Evolutionary conservation across 1,284 basidiomycete genomes (phyloP).

Genomic region (Inonotus obliquus): DNA sequence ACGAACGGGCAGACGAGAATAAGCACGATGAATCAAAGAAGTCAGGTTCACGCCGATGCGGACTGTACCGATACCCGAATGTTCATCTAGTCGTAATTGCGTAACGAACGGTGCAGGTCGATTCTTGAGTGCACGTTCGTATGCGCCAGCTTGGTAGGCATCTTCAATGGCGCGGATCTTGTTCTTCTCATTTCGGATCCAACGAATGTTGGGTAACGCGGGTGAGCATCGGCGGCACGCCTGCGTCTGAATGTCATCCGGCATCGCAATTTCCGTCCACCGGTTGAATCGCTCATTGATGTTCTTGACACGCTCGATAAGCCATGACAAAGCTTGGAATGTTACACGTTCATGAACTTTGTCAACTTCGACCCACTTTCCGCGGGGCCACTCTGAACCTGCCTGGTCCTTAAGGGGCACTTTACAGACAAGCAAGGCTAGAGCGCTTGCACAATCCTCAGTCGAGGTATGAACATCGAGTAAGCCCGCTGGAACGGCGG

Average conservation of each 20-base stretch:
- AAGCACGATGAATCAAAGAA: conserved; percentile 84
- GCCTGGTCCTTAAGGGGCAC: conserved; percentile 66
- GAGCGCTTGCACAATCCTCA: conserved; percentile 67
- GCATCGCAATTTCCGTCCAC: conserved; percentile 50
- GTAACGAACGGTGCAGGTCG: conserved; percentile 87
- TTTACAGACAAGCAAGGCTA: conserved; percentile 73
- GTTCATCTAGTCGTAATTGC: conserved; percentile 72
- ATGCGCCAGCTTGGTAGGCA: conserved; percentile 76
- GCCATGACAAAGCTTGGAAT: conserved; percentile 81
- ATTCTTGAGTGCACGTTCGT: conserved; percentile 83
- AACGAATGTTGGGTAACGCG: conserved; percentile 66
- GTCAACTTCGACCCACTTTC: conserved; percentile 76
- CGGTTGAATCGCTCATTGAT: conserved; percentile 59
- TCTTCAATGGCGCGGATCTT: conserved; percentile 75
- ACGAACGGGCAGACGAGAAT: conserved; percentile 69
- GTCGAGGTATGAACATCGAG: conserved; percentile 51
- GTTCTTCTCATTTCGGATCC: conserved; percentile 57
- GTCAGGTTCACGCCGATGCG: conserved; percentile 86
- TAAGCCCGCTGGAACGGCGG: conserved; percentile 53
- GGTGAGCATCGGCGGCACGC: conserved; percentile 80
- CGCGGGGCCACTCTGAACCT: conserved; percentile 74
- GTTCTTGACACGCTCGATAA: conserved; percentile 77
- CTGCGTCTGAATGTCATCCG: conserved; percentile 29
- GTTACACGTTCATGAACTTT: conserved; percentile 79
- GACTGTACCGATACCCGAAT: conserved; percentile 57